Evolutionary conservation across 352 stramenopile genomes (phyloP), one percentile per base, ranked within the genome.

Genomic region (Aphanomyces stellatus): DNA sequence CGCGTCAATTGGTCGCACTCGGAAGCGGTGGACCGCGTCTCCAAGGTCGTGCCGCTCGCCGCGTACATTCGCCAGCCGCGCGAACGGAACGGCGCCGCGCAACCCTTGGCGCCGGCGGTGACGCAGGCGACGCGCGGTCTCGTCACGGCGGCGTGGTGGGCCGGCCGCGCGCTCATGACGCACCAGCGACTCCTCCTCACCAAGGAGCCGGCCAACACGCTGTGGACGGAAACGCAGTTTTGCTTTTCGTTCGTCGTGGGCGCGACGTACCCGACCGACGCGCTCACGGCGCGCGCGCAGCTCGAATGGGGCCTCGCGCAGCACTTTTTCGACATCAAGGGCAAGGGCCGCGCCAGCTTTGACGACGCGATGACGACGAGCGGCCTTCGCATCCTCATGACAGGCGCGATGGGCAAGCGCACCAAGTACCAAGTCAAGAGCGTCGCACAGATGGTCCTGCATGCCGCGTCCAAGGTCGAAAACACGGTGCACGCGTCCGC

Each of bases 381-480:
- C 28, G 83, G 87, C 28, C 73, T 99, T 22, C 77, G 72, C 35
- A 83, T 96, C 2, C 73, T 96, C 67, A 76, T 99, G 31, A 97
- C 87, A 22, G 96, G 94, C 17, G 93, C 88, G 3, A 73, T 97
- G 71, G 96, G 96, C 37, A 97, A 96, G 73, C 82, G 93, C 53
- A 98, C 94, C 41, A 99, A 98, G 72, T 98, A 90, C 73, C 95
- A 98, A 72, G 76, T 88, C 69, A 93, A 97, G 56, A 85, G 81
- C 61, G 88, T 90, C 11, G 88, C 95, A 64, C 93, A 98, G 69
- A 89, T 94, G 80, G 76, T 93, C 59, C 74, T 93, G 22, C 77
- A 90, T 15, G 84, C 81, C 31, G 88, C 84, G 74, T 79, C 79
- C 61, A 60, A 74, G 42, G 75, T 79, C 28, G 59, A 62, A 8